These are phyloP conservation scores for Fusarium pseudoanthophilum DNA, from an alignment of 2,329 filamentous ascomycete genomes.

Conservation along the genomic window DNA sequence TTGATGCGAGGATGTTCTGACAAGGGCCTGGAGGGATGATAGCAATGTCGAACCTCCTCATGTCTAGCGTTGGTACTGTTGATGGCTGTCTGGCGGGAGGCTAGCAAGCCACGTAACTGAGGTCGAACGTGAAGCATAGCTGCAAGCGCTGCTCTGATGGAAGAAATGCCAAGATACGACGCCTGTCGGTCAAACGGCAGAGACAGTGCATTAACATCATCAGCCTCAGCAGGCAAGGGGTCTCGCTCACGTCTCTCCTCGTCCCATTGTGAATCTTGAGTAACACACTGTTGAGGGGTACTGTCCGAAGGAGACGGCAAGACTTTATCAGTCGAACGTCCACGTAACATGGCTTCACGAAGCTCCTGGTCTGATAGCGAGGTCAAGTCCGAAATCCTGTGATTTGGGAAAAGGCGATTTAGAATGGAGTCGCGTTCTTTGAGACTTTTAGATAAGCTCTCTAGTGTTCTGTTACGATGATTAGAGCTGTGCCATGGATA, in stretches of 20 bases:
- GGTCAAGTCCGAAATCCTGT: background rate
- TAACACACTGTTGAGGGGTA: background rate
- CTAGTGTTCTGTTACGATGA: background rate
- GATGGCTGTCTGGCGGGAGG: background rate
- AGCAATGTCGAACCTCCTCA: background rate
- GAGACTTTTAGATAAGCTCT: background rate
- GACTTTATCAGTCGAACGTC: background rate
- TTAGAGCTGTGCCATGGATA: background rate
- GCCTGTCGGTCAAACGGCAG: constrained; percentile 8
- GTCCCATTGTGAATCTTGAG: background rate
- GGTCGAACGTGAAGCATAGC: constrained; percentile 8
- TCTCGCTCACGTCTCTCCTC: constrained; percentile 1
- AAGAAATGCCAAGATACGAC: constrained; percentile 7
- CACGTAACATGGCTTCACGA: background rate
- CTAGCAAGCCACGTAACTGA: background rate
- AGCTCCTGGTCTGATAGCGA: constrained; percentile 2
- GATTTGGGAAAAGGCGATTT: background rate
- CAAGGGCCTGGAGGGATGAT: background rate
- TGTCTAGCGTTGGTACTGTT: background rate
- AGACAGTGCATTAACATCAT: constrained; percentile 10
- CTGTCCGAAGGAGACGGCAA: background rate
- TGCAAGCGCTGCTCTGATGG: constrained; percentile 6
- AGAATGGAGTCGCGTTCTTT: constrained; percentile 3
- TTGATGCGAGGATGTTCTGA: background rate
- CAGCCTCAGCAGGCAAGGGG: constrained; percentile 2